Percentiles rank a stretch among this genome's conserved stretches.
Evolutionary conservation across 2,329 filamentous ascomycete species (phyloP).

Genomic region (Cladosporium sp.): DNA sequence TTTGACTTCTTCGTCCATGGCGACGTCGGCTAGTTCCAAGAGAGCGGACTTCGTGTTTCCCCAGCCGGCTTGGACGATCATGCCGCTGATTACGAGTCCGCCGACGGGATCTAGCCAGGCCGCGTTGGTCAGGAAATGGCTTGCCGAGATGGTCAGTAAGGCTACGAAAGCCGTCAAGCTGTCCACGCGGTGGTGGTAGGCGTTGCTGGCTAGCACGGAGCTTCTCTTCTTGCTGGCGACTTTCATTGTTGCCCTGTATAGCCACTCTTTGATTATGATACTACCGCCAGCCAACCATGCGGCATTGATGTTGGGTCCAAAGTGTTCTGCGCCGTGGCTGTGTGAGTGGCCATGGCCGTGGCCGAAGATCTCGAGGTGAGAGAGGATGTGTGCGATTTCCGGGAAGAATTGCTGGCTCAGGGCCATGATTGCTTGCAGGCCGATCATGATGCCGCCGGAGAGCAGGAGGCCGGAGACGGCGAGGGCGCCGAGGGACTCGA

Average conservation of each 20-base stretch:
- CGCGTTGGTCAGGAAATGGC: constrained; percentile 78
- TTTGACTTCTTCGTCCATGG: constrained; percentile 80
- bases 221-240: constrained; percentile 91
- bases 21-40: constrained; percentile 84
- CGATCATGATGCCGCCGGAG: constrained; percentile 87
- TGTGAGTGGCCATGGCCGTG: constrained; percentile 61
- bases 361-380: constrained; percentile 40
- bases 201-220: constrained; percentile 91
- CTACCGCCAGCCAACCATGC: constrained; percentile 90
- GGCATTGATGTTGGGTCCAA: constrained; percentile 79
- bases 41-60: constrained; percentile 78
- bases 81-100: constrained; percentile 82
- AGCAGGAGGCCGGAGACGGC: constrained; percentile 90
- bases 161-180: constrained; percentile 93
- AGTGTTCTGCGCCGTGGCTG: constrained; percentile 48
- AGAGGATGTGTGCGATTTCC: constrained; percentile 39
- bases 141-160: constrained; percentile 79
- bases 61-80: constrained; percentile 88
- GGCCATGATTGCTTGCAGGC: constrained; percentile 58
- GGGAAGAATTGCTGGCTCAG: constrained; percentile 49
- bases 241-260: constrained; percentile 97
- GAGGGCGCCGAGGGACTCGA: constrained; percentile 91
- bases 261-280: constrained; percentile 90
- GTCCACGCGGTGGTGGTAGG: constrained; percentile 93
- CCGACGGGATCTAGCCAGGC: constrained; percentile 93